A percentile compares a stretch with the other conserved stretches of the same genome.
These are phyloP conservation scores for Tolypocladium amazonense DNA, from an alignment of 2,329 filamentous ascomycete species.

Conservation along the genomic window DNA sequence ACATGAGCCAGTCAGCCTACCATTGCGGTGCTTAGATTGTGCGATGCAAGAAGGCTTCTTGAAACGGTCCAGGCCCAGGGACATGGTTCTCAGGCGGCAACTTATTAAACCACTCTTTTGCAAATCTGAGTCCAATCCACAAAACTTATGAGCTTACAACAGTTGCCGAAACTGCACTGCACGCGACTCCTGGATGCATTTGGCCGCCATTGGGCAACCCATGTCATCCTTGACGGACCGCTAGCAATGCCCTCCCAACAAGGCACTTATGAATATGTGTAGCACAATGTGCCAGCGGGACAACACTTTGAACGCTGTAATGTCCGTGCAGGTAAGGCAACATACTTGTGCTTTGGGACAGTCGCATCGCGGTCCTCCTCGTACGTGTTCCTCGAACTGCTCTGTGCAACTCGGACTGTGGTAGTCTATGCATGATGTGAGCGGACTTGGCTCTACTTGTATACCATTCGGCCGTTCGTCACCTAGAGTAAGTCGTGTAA, in stretches of 20 bases:
- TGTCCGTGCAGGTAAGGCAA: neutral
- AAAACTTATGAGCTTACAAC: neutral
- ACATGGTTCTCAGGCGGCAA: neutral
- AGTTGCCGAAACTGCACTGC: neutral
- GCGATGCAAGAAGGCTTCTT: neutral
- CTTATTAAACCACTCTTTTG: neutral
- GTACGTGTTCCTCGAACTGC: neutral
- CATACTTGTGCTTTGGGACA: neutral
- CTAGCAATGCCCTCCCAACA: neutral
- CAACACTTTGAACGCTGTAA: neutral
- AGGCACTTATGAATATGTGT: neutral
- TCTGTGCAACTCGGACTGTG: neutral
- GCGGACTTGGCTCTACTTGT: too few species aligned
- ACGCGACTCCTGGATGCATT: neutral
- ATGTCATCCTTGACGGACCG: neutral
- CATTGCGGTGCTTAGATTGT: neutral
- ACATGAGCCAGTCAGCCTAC: neutral
- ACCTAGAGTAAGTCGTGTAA: neutral
- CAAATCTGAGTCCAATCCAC: neutral
- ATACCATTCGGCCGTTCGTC: neutral
- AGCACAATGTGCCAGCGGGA: neutral
- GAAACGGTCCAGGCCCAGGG: neutral
- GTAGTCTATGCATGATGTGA: neutral
- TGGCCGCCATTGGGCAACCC: neutral
- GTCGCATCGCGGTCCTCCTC: neutral